Evolutionary conservation across 495 filamentous ascomycete genomes (phyloP).

Genomic region (Talaromyces thailandensis): DNA sequence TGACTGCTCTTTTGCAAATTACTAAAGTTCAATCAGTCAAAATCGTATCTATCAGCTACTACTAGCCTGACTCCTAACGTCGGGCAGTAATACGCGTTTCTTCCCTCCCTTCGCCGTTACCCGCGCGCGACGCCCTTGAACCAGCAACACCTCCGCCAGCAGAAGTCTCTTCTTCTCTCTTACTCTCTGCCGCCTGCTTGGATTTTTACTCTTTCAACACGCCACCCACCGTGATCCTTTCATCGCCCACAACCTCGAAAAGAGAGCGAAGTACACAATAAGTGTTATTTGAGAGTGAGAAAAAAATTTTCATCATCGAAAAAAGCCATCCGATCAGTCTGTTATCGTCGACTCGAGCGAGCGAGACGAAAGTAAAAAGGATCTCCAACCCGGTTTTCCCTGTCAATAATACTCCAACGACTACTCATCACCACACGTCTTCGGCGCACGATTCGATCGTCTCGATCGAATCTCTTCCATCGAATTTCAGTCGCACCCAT

Average conservation of each 20-base stretch:
- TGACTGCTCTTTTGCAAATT: neutral
- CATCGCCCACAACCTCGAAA: neutral
- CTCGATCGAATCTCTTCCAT: neutral
- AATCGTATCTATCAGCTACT: neutral
- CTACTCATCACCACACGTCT: neutral
- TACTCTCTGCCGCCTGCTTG: conserved; percentile 17
- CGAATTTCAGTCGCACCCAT: neutral
- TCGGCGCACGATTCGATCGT: neutral
- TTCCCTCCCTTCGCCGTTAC: neutral
- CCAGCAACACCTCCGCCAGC: no score
- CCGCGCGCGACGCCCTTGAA: conserved; percentile 1
- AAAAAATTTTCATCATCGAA: neutral
- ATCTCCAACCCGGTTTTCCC: neutral
- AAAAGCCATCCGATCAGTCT: neutral
- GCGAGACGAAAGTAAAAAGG: neutral
- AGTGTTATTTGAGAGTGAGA: neutral
- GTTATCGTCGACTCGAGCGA: neutral
- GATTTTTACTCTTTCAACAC: conserved; percentile 18
- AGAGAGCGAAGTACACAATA: neutral
- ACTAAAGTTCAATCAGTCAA: neutral
- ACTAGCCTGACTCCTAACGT: neutral
- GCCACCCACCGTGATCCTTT: conserved; percentile 11
- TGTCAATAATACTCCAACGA: neutral
- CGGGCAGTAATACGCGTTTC: neutral
- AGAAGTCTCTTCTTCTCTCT: conserved; percentile 31